These are phyloP conservation scores for Sistotremastrum niveocremeum DNA, from an alignment of 768 basidiomycete species.

Conservation along the genomic window DNA sequence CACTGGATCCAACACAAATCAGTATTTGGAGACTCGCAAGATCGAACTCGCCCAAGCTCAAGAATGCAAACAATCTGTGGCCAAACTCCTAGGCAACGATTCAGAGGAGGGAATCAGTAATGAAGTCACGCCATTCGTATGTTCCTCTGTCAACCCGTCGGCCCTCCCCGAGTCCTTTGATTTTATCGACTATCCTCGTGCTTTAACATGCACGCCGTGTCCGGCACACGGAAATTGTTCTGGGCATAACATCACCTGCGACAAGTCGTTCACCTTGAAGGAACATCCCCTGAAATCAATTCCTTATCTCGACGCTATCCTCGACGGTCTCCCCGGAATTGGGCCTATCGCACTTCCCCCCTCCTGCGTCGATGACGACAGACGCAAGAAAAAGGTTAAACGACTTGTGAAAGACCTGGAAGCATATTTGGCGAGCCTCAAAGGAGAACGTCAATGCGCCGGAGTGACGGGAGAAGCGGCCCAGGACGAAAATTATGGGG, in stretches of 20 bases:
- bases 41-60: constrained; percentile 32
- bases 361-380: constrained; percentile 65
- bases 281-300: constrained; percentile 29
- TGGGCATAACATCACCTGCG: constrained; percentile 45
- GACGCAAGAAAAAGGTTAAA: constrained; percentile 59
- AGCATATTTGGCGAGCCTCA: constrained; percentile 45
- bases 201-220: constrained; percentile 51
- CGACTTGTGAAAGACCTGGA: constrained; percentile 63
- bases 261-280: constrained; percentile 50
- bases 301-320: constrained; percentile 29
- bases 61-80: constrained; percentile 31
- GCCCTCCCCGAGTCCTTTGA: background rate
- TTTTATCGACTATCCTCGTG: background rate
- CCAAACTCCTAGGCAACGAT: background rate
- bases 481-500: constrained; percentile 68
- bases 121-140: no score
- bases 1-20: constrained; percentile 45
- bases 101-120: no score
- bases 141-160: background rate
- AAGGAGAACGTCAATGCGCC: constrained; percentile 48
- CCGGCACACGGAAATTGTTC: constrained; percentile 56
- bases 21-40: constrained; percentile 34
- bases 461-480: constrained; percentile 36
- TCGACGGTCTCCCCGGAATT: constrained; percentile 62
- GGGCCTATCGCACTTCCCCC: constrained; percentile 71